A percentile compares a stretch with the other conserved stretches of the same genome.
These are phyloP conservation scores for Saturnispora ahearnii DNA, from an alignment of 805 yeast species.

Conservation along the genomic window DNA sequence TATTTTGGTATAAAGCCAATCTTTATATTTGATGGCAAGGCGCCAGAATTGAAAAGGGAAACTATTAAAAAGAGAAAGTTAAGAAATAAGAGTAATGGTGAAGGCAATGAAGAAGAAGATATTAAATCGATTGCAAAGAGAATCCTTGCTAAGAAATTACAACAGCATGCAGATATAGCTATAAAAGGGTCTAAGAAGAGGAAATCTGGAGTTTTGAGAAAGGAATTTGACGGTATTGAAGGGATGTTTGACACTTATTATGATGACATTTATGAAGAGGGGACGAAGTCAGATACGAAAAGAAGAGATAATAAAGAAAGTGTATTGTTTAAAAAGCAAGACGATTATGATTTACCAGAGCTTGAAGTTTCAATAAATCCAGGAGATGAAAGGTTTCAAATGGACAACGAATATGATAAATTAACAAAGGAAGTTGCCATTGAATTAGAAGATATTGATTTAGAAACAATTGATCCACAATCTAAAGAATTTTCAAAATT, in stretches of 20 bases:
- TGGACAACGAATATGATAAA: conserved; percentile 62
- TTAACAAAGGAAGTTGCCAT: conserved; percentile 46
- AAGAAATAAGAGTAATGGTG: conserved; percentile 23
- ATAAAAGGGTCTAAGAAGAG: neutral
- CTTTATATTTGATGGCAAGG: conserved; percentile 94
- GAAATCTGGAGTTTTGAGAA: neutral
- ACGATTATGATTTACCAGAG: conserved; percentile 81
- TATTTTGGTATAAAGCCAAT: conserved; percentile 84
- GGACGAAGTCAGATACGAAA: neutral
- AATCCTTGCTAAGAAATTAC: conserved; percentile 71
- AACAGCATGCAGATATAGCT: conserved; percentile 36
- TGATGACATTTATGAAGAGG: conserved; percentile 27
- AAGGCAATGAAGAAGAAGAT: conserved; percentile 65
- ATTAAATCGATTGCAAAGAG: conserved; percentile 71
- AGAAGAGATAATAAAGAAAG: conserved; percentile 15
- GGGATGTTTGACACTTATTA: conserved; percentile 29
- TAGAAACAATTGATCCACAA: conserved; percentile 72
- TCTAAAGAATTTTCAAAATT: conserved; percentile 66
- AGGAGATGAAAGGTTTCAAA: conserved; percentile 64
- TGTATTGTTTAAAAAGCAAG: conserved; percentile 42
- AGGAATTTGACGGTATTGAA: conserved; percentile 9
- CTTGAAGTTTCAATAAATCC: conserved; percentile 42
- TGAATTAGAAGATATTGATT: conserved; percentile 59
- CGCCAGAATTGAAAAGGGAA: conserved; percentile 70
- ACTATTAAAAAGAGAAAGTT: conserved; percentile 70